phyloP scores from a whole-genome alignment of 2,329 filamentous ascomycete species.

The Cordyceps javanica region DNA sequence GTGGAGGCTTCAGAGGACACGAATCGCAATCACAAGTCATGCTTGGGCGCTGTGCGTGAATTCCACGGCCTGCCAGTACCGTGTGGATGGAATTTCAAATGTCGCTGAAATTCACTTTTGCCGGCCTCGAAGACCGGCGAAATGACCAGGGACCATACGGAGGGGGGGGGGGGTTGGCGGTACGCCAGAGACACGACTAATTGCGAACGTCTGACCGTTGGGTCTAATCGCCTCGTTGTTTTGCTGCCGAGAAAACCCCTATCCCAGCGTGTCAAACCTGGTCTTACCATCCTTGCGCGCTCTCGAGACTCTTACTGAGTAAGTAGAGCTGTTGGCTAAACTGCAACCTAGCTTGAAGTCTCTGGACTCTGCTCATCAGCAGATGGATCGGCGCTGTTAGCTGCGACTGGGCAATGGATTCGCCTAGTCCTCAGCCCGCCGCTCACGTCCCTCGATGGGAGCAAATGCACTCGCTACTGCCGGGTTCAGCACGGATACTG shows the following conservation, averaged over 20 bases:
- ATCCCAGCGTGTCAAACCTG: neutral
- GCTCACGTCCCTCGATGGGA: neutral
- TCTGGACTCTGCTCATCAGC: no score
- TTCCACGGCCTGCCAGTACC: neutral
- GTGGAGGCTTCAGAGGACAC: neutral
- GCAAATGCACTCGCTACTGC: neutral
- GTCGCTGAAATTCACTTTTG: neutral
- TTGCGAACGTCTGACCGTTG: neutral
- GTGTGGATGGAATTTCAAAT: neutral
- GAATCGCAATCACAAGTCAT: neutral
- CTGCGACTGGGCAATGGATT: no score
- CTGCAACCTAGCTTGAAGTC: no score
- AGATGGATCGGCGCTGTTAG: no score
- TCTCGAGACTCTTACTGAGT: no score
- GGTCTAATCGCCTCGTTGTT: neutral
- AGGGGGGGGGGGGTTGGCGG: neutral
- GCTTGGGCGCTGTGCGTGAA: neutral
- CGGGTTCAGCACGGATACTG: constrained; percentile 1
- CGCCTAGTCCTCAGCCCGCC: no score
- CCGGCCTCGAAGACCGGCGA: neutral
- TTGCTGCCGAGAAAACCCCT: neutral
- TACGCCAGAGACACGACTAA: neutral
- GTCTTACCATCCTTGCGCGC: no score
- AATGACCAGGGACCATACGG: neutral
- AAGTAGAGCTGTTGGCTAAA: no score